Base-by-base conservation (phyloP, 768 basidiomycete genomes). In the Hericium alpestre region DNA sequence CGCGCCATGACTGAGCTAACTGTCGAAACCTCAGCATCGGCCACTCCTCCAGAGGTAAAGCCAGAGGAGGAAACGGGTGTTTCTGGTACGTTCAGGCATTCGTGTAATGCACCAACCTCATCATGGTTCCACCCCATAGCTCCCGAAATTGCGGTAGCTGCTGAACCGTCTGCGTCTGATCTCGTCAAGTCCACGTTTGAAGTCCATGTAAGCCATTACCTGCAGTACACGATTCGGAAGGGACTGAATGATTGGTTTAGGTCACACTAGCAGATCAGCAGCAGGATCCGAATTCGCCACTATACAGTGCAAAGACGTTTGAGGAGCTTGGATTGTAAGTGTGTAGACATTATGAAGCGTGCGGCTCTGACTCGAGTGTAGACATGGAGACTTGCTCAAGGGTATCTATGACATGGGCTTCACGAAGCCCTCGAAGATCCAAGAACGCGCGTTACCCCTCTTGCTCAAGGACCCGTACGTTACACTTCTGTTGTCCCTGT, bases 251-350 rank as follows among this genome's bases (percentile, higher is more conserved):
- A 52, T 48, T 52, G 41, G 23, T 59, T 32, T 64, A 92, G 93
- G 93, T 99, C 61, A 98, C 93, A 18, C 79, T 98, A 57, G 93
- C 93, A 52, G 94, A 98, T 73, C 91, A 95, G 68, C 96, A 98
- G 72, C 83, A 80, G 27, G 91, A 99, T 67, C 90, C 93, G 41
- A 86, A 95, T 67, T 98, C 95, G n/a, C 96, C 95, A 3, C 72
- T 99, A 15, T 95, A 80, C 71, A 95, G 93, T 56, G 88, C 81
- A 27, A 95, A 97, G 70, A 84, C 88, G 0, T 99, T 99, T 61
- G 93, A 99, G 68, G 89, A 97, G 62, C 82, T 99, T 48, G 94
- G 94, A 58, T 72, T 99, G 93, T 97, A 39, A 65, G 92, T 79
- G 5, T 11, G 27, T 84, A 89, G 66, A 74, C 89, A 32, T 90